These are phyloP conservation scores for Nicotiana tomentosiformis DNA, from an alignment of 257 asterid genomes.

Conservation along the genomic window DNA sequence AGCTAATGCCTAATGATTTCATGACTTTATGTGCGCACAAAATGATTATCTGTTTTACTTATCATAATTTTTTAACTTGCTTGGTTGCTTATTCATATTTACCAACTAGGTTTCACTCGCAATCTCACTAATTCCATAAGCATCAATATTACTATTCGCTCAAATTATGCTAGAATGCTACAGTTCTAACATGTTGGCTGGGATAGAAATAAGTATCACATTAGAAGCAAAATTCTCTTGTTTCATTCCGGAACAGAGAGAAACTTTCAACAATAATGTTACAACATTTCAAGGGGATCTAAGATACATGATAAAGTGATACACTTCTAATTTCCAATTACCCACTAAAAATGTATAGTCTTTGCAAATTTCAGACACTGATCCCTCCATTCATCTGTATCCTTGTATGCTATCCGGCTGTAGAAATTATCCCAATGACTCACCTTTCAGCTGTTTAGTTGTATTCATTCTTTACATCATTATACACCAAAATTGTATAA, in stretches of 20 bases:
- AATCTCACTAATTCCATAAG: no score
- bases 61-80: no score
- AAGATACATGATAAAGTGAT: neutral
- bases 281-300: neutral
- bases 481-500: slow-evolving; percentile 2
- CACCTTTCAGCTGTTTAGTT: neutral
- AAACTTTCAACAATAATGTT: neutral
- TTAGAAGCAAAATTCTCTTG: neutral
- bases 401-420: neutral
- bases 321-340: neutral
- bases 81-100: no score
- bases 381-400: neutral
- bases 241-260: neutral
- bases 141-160: no score
- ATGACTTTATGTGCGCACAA: neutral
- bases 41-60: neutral
- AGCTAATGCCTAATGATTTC: neutral
- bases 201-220: no score
- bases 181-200: neutral
- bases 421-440: neutral
- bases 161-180: neutral
- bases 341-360: neutral
- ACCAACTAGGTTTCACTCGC: no score
- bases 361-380: neutral
- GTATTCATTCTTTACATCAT: slow-evolving; percentile 10